Evolutionary conservation across 805 yeast genomes (phyloP), one percentile per base, ranked within the genome.

Genomic region (Isabelozyma gotoi): DNA sequence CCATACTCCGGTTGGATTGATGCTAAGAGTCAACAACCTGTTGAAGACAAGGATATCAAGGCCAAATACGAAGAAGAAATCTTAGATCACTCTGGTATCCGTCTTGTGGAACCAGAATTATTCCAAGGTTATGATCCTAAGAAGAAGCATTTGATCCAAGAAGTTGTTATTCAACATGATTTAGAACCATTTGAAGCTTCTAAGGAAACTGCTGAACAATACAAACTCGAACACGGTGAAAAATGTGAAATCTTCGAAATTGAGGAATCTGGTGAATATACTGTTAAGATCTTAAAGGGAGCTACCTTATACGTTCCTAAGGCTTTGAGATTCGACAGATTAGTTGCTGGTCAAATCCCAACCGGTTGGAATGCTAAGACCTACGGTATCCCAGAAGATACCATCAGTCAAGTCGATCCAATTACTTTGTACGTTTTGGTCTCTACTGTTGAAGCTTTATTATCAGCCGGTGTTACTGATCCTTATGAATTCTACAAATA

Each of bases 401-500:
- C 86, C 53, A 83, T 89, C 55, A 76, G 82, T 46, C 99, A 94
- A 75, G 99, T 94, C 53, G 99, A 94, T 67, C 97, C 96, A 51
- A 80, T 94, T 61, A 94, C 99, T 32, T 78, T 94, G 63, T 94
- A 75, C 62, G 96, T 88, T 40, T 78, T 94, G 67, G 99, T 94
- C 42, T 79, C 97, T 19, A 94, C 97, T 41, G 95, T 85, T 45
- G 98, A 94, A 75, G 97, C 98, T 2, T 84, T 94, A 55, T 78
- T 94, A 55, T 72, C 92, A 45, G 81, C 97, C 51, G 99, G 99
- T 85, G 75, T 94, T 60, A 89, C 97, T 47, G 99, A 94, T 67
- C 99, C 99, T 51, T 94, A 90, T 67, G 99, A 94, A 76, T 89
- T 95, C 79, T 94, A 94, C 80, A 85, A 92, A 74, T 95, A 94